A percentile compares a stretch with the other conserved stretches of the same genome.
These are phyloP conservation scores for Micractinium conductrix DNA, from an alignment of 139 green algal species.

Conservation along the genomic window DNA sequence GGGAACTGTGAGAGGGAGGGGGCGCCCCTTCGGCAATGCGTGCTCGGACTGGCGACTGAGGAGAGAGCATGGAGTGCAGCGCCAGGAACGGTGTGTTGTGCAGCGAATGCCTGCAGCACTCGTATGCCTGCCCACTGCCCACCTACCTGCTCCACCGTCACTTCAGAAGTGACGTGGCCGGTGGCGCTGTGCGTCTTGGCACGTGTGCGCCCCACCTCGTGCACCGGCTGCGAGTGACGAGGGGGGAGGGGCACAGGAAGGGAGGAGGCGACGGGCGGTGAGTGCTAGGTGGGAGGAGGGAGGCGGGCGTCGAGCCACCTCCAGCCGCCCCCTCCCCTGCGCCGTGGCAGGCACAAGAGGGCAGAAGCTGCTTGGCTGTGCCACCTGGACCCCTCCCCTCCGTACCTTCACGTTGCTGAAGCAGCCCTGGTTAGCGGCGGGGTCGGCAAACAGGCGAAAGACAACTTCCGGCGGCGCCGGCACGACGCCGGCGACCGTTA, in stretches of 20 bases:
- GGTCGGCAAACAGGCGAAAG: background rate
- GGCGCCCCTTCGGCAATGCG: no score
- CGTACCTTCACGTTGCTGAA: background rate
- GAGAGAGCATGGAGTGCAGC: background rate
- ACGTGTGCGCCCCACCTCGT: background rate
- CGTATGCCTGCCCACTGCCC: no score
- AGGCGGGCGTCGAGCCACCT: no score
- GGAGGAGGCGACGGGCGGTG: background rate
- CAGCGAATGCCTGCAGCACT: background rate
- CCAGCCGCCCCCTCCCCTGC: no score
- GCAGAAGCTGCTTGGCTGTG: no score
- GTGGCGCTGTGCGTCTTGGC: no score
- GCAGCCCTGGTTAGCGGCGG: background rate
- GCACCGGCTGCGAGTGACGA: background rate
- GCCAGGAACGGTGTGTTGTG: background rate
- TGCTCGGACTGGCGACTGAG: no score
- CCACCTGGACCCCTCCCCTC: no score
- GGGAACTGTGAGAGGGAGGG: no score
- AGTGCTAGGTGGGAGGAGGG: background rate
- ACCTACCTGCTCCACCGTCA: constrained; percentile 14
- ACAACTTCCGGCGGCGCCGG: background rate
- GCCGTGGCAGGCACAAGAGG: no score
- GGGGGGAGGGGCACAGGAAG: background rate
- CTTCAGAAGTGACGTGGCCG: background rate
- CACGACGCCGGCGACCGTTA: background rate